A percentile compares a stretch with the other conserved stretches of the same genome.
Conservation (phyloP, 192 early-diverging fungal genomes). For the Backusella psychrophila region DNA sequence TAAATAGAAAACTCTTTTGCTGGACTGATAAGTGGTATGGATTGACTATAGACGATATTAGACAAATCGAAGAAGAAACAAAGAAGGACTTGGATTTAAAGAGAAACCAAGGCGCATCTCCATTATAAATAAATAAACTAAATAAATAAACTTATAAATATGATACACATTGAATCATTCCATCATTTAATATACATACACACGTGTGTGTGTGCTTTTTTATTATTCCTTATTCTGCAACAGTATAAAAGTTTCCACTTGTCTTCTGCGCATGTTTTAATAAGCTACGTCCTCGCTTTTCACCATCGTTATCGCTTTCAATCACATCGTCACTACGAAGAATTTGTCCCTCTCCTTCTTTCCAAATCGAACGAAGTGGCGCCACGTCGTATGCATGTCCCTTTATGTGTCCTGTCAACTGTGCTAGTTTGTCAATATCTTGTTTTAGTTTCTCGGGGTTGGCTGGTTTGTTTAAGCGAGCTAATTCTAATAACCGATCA, state of each 20-base stretch:
- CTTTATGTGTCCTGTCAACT: conserved; percentile 31
- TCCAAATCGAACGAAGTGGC: conserved; percentile 32
- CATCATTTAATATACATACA: not conserved
- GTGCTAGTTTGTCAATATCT: conserved; percentile 33
- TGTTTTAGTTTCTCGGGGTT: conserved; percentile 13
- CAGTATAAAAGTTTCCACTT: conserved; percentile 31
- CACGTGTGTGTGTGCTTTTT: not conserved
- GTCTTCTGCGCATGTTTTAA: conserved; percentile 19
- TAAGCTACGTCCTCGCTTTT: conserved; percentile 1
- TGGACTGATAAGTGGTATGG: conserved; percentile 76
- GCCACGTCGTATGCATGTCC: conserved; percentile 7
- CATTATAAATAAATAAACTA: conserved; percentile 8
- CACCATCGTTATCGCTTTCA: not conserved
- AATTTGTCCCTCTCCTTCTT: conserved; percentile 9
- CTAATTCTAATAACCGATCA: conserved; percentile 18
- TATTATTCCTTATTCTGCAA: not conserved
- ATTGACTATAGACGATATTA: conserved; percentile 71
- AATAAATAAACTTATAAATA: not conserved
- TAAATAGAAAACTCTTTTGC: conserved; percentile 64
- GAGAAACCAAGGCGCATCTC: conserved; percentile 13
- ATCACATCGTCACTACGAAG: conserved; percentile 1
- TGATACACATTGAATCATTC: not conserved
- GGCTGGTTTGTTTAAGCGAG: not conserved
- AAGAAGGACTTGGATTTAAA: conserved; percentile 57
- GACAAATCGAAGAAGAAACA: conserved; percentile 64